Percentiles rank a stretch among this genome's conserved stretches.
These are phyloP conservation scores for Aspergillus haitiensis DNA, from an alignment of 495 filamentous ascomycete species.

Conservation along the genomic window DNA sequence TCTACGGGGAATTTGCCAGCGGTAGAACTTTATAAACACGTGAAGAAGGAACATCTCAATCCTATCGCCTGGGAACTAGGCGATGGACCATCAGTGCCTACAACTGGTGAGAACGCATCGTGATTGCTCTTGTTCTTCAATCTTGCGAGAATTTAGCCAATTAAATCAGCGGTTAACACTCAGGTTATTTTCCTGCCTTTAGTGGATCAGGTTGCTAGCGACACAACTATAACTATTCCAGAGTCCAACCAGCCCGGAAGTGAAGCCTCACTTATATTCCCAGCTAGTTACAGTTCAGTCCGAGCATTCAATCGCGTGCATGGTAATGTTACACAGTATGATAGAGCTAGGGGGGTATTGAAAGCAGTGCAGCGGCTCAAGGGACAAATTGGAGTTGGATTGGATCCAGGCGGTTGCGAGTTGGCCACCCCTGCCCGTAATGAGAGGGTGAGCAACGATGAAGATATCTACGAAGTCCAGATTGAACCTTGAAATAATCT, in stretches of 20 bases:
- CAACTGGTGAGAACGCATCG: constrained; percentile 46
- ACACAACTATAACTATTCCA: constrained; percentile 26
- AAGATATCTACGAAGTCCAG: constrained; percentile 40
- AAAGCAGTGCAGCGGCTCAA: constrained; percentile 46
- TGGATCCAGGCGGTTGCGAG: constrained; percentile 48
- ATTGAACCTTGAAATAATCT: constrained; percentile 18
- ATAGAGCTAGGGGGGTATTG: constrained; percentile 41
- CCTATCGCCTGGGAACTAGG: constrained; percentile 63
- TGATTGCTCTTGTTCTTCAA: constrained; percentile 21
- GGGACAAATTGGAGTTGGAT: constrained; percentile 46
- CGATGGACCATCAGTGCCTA: constrained; percentile 58
- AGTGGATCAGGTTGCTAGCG: constrained; percentile 14
- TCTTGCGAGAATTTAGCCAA: constrained; percentile 14
- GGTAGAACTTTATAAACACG: constrained; percentile 57
- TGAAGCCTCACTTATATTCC: constrained; percentile 38
- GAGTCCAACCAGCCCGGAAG: constrained; percentile 23
- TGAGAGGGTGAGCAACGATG: constrained; percentile 42
- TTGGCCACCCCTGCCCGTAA: constrained; percentile 25
- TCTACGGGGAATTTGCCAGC: constrained; percentile 28
- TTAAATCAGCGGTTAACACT: constrained; percentile 22
- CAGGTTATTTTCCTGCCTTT: constrained; percentile 15
- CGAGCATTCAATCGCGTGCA: constrained; percentile 42
- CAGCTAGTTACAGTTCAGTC: constrained; percentile 33
- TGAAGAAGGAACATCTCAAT: constrained; percentile 59
- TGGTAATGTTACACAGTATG: constrained; percentile 37